Base-by-base conservation (phyloP, 1,284 basidiomycete genomes). In the Rhodotorula sp. region DNA sequence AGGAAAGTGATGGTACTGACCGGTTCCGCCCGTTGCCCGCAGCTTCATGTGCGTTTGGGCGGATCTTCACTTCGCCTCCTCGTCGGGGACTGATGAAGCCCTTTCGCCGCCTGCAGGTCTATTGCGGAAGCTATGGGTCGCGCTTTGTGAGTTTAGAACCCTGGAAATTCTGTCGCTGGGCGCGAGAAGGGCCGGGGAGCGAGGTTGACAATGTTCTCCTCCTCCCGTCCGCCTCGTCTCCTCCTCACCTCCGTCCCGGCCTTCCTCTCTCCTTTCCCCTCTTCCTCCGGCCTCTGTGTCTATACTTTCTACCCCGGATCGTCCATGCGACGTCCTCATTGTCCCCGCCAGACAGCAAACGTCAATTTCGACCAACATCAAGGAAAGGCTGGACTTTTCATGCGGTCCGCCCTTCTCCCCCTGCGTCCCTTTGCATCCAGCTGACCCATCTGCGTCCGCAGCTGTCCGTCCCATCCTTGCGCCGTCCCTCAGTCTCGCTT, bases 101-200 rank as follows among this genome's bases (percentile, higher is more conserved):
- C 3, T 6, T 44, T 20, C 28, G 16, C 11, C 9, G 6, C 16
- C 10, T 6, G 24, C 30, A 54, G 53, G 53, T 54, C 53, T 4
- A 66, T 65, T 28, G 91, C 91, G 9, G 91, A 95, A 79, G 92
- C 92, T 6, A 95, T 94, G 92, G 93, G 92, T 40, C 85, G 90
- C 46, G 89, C 89, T 1, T 83, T 71, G 26, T 59, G 10, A 24
- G 53, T 54, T 7, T 54, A 16, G 1, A 1, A 16, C 9, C 30
- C 20, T 28, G 28, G 18, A 1, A 52, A 16, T 9, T 5, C 37
- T 40, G 37, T 13, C 8, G 37, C 8, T 7, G 37, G 16, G 40
- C 40, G 40, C 40, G 15, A 18, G 16, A 44, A 44, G 13, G 9
- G 40, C 40, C 18, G 31, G 16, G 11, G 4, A 4, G 18, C 34